These are phyloP conservation scores for Tagetes erecta DNA, from an alignment of 129 eudicot species.

Conservation along the genomic window DNA sequence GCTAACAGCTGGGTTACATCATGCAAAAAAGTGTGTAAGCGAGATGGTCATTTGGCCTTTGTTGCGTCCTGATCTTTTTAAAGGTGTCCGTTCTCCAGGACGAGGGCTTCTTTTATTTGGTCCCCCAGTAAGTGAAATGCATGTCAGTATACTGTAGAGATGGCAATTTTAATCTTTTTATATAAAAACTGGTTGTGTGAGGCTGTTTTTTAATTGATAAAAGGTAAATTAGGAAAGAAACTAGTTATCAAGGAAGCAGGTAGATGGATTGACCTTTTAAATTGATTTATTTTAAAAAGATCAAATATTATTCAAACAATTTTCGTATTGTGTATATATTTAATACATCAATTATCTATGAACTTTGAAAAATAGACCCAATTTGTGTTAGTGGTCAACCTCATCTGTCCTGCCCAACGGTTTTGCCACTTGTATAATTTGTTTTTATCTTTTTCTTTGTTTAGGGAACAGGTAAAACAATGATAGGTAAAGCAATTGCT, in stretches of 20 bases:
- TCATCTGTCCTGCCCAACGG: neutral
- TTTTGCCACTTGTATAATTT: constrained; percentile 4
- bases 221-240: neutral
- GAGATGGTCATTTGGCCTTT: constrained; percentile 99
- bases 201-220: neutral
- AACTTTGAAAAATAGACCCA: neutral
- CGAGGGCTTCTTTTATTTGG: constrained; percentile 98
- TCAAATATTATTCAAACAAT: neutral
- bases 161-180: neutral
- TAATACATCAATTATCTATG: neutral
- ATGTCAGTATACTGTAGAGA: neutral
- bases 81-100: constrained; percentile 96
- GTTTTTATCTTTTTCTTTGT: constrained; percentile 25
- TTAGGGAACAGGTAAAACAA: constrained; percentile 98
- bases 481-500: constrained; percentile 99
- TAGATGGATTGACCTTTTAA: neutral
- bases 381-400: neutral
- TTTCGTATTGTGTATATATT: neutral
- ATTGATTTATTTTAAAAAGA: neutral
- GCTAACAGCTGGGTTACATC: constrained; percentile 81
- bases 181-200: neutral
- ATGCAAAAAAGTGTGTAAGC: constrained; percentile 96
- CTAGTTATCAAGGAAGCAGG: neutral
- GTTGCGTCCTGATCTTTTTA: constrained; percentile 93
- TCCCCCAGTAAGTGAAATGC: constrained; percentile 75